Evolutionary conservation across 2,329 filamentous ascomycete genomes (phyloP).

Genomic region (Penicillium sp.): DNA sequence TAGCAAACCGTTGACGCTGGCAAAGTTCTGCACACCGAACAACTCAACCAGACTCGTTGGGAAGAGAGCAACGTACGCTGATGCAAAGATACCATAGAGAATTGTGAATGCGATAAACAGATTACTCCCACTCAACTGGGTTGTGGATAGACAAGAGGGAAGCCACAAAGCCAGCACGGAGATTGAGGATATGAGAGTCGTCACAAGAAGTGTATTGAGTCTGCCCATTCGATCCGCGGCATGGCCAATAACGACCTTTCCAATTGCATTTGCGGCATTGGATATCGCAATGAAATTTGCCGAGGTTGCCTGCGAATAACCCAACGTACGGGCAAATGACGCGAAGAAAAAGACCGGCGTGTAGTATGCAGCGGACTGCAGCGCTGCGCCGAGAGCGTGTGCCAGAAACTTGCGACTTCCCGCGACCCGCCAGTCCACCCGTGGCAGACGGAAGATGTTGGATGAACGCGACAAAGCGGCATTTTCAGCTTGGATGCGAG

Average conservation of each 20-base stretch:
- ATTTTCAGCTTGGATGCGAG: constrained; percentile 20
- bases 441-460: constrained; percentile 28
- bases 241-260: constrained; percentile 42
- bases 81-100: constrained; percentile 41
- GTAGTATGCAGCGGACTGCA: constrained; percentile 44
- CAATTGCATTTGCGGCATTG: constrained; percentile 43
- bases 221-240: constrained; percentile 41
- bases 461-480: constrained; percentile 14
- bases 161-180: constrained; percentile 31
- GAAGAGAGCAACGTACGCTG: constrained; percentile 43
- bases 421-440: constrained; percentile 39
- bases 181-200: constrained; percentile 30
- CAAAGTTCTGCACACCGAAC: constrained; percentile 43
- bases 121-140: constrained; percentile 11
- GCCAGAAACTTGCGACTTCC: constrained; percentile 37
- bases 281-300: constrained; percentile 44
- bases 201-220: constrained; percentile 41
- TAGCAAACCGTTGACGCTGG: constrained; percentile 41
- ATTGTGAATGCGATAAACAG: constrained; percentile 36
- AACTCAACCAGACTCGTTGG: constrained; percentile 43
- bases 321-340: constrained; percentile 41
- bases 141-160: constrained; percentile 18
- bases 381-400: constrained; percentile 36
- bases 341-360: constrained; percentile 44
- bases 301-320: constrained; percentile 37